phyloP scores from a whole-genome alignment of 768 basidiomycete genomes.

The Mycena pura region DNA sequence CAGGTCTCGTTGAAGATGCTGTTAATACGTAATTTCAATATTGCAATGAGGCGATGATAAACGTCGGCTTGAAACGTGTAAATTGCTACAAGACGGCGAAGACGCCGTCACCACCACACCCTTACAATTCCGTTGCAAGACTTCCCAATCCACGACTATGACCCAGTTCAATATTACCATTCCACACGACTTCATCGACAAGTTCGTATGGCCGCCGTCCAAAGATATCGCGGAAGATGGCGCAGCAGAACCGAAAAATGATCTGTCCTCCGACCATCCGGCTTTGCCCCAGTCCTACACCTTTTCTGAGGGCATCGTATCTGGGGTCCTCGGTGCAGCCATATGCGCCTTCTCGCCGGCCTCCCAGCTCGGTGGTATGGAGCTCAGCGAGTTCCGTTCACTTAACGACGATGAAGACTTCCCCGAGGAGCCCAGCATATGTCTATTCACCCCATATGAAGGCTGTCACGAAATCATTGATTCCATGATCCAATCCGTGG shows the following conservation, averaged over 20 bases:
- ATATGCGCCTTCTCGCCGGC: not conserved
- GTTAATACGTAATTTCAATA: not conserved
- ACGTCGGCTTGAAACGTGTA: not conserved
- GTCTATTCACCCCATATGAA: slow-evolving; percentile 2
- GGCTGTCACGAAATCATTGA: slow-evolving; percentile 16
- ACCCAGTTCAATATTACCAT: not conserved
- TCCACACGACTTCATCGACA: not conserved
- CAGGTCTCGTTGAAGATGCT: not conserved
- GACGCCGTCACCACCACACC: not conserved
- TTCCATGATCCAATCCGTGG: slow-evolving; percentile 10
- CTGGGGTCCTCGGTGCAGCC: not conserved
- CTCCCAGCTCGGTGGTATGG: not conserved
- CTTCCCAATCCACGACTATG: too few relatives aligned
- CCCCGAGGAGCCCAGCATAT: slow-evolving; percentile 2
- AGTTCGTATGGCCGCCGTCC: not conserved
- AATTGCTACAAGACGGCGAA: not conserved
- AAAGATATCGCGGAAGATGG: too few relatives aligned
- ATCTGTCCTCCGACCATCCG: not conserved
- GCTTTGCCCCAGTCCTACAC: not conserved
- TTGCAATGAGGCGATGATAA: not conserved
- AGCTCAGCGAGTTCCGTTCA: not conserved
- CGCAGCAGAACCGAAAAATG: too few relatives aligned
- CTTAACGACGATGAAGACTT: not conserved
- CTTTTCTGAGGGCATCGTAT: not conserved
- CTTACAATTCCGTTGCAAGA: not conserved